Evolutionary conservation across 1,284 basidiomycete species (phyloP), one percentile per base, ranked within the genome.

Genomic region (Takashimella koratensis): DNA sequence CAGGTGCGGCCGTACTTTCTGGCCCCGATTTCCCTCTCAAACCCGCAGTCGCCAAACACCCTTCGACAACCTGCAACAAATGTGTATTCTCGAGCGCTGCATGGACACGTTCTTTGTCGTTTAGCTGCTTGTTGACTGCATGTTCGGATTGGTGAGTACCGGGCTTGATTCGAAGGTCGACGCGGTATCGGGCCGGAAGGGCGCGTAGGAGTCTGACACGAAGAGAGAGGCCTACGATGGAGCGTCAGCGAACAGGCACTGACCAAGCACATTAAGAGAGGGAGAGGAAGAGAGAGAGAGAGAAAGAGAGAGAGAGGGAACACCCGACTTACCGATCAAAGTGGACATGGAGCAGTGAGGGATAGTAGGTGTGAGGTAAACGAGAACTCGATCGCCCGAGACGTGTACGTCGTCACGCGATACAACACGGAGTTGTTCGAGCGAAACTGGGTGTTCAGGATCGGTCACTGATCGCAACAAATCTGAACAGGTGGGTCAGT

Each of bases 341-440:
- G 94, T 98, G 3, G 93, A 95, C 90, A 96, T 94, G 46, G 90
- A 91, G 68, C 95, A 99, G 71, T 98, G 95, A 4, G 96, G 96
- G 24, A 97, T 94, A 0, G 95, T 99, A 2, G 96, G 96, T 5
- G 95, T 98, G 65, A 96, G 92, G 68, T 92, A 90, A 55, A 97
- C 86, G 25, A 84, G 79, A 27, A 98, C 81, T 43, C 84, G 82
- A 65, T 91, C 89, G 22, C 82, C 73, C 4, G 79, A 78, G 40
- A 98, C 82, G 30, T 80, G 81, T 57, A 98, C 87, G 68, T 98
- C 94, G 12, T 88, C 84, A 3, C 86, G 84, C 43, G 91, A 94
- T 39, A 99, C 94, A 24, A 98, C 95, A 19, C 90, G 87, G 12
- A 99, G 86, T 68, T 98, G 90, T 72, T 99, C 96, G 27, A 99